Conservation (phyloP, 2,329 filamentous ascomycete species). For the Chaetomiaceae sp. region DNA sequence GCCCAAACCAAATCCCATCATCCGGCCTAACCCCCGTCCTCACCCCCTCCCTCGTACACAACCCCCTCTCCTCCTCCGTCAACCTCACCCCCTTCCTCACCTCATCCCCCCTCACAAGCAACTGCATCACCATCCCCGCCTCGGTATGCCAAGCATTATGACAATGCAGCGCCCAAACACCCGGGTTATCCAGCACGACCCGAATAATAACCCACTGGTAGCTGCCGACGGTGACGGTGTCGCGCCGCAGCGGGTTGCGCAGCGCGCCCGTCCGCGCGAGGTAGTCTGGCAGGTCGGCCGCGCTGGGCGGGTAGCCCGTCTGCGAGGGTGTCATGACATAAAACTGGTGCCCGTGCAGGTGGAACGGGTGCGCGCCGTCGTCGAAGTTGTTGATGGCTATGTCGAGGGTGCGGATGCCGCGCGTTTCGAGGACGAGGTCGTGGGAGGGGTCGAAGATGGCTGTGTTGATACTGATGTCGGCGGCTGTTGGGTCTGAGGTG, state of each 20-base stretch:
- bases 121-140: constrained; percentile 56
- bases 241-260: constrained; percentile 46
- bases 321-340: neutral
- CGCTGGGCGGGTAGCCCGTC: neutral
- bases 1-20: neutral
- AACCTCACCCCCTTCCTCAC: neutral
- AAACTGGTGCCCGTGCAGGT: constrained; percentile 5
- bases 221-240: constrained; percentile 40
- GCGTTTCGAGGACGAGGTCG: neutral
- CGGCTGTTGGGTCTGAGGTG: neutral
- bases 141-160: constrained; percentile 56
- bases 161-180: constrained; percentile 55
- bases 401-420: neutral
- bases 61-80: neutral
- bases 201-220: constrained; percentile 36
- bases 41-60: neutral
- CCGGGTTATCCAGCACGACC: constrained; percentile 53
- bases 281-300: constrained; percentile 14
- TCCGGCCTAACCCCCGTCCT: neutral
- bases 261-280: neutral
- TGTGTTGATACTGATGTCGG: neutral
- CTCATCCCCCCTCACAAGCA: constrained; percentile 26
- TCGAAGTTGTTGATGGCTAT: constrained; percentile 4
- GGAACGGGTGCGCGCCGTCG: constrained; percentile 6
- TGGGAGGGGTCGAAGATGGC: neutral